Percentiles rank a stretch among this genome's conserved stretches.
Evolutionary conservation across 768 basidiomycete species (phyloP).

Genomic region (Scleroderma bovista): DNA sequence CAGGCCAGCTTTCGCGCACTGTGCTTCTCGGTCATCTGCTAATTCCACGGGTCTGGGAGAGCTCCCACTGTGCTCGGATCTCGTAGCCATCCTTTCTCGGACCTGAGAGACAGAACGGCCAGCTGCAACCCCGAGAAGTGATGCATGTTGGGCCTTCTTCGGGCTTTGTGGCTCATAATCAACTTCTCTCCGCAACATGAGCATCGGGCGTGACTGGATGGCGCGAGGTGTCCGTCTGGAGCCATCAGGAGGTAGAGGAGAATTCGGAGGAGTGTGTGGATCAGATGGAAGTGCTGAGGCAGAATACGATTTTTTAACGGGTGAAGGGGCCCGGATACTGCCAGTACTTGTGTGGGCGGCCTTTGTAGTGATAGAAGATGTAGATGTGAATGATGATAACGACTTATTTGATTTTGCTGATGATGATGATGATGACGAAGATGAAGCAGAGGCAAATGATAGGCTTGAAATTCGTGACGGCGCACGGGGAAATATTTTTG

Average conservation of each 20-base stretch:
- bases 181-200: slow-evolving; percentile 65
- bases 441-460: slow-evolving; percentile 20
- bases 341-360: slow-evolving; percentile 24
- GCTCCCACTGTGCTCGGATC: not conserved
- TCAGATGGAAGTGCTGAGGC: slow-evolving; percentile 12
- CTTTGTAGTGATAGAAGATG: slow-evolving; percentile 36
- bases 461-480: slow-evolving; percentile 13
- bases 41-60: not conserved
- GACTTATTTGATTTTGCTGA: slow-evolving; percentile 14
- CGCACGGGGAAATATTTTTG: slow-evolving; percentile 21
- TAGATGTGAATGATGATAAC: slow-evolving; percentile 30
- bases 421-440: slow-evolving; percentile 17
- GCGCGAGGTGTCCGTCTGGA: slow-evolving; percentile 17
- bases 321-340: slow-evolving; percentile 35
- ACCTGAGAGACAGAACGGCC: slow-evolving; percentile 9
- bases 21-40: not conserved
- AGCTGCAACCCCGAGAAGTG: slow-evolving; percentile 26
- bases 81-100: slow-evolving; percentile 2
- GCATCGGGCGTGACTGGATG: slow-evolving; percentile 43
- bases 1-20: slow-evolving; percentile 11
- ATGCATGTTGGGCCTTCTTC: slow-evolving; percentile 43
- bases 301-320: slow-evolving; percentile 34
- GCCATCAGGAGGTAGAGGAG: slow-evolving; percentile 23
- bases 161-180: slow-evolving; percentile 74
- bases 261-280: slow-evolving; percentile 17